These are phyloP conservation scores for Rhodamnia rubescens DNA, from an alignment of 345 rosid species.

Conservation along the genomic window DNA sequence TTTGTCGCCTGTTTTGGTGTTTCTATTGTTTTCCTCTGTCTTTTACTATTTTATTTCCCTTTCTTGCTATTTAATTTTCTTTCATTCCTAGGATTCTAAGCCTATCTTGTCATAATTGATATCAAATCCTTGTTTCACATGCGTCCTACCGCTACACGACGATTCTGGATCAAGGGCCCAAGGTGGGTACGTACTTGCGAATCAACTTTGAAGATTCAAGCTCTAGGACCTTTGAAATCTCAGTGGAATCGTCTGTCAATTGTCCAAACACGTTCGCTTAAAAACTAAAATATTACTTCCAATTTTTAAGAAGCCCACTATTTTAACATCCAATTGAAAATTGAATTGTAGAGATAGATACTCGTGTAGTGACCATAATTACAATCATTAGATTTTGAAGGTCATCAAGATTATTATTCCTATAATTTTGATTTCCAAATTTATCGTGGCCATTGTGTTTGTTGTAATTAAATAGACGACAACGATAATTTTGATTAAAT, in stretches of 20 bases:
- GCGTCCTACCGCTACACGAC: not conserved
- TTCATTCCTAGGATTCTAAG: too few relatives aligned
- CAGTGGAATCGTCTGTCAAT: not conserved
- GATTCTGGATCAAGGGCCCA: not conserved
- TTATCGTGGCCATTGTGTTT: not conserved
- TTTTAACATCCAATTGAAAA: not conserved
- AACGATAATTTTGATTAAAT: not conserved
- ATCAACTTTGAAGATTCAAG: not conserved
- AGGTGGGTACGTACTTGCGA: not conserved
- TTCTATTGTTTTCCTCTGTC: too few relatives aligned
- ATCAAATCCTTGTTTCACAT: not conserved
- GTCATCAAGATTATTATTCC: not conserved
- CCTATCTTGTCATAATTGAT: not conserved
- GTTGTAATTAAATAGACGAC: not conserved
- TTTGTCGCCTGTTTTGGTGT: too few relatives aligned
- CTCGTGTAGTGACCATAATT: not conserved
- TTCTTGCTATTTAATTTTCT: too few relatives aligned
- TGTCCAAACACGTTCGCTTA: not conserved
- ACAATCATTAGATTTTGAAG: not conserved
- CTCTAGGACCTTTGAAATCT: not conserved
- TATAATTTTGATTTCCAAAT: not conserved
- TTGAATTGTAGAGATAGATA: not conserved
- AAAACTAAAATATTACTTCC: not conserved
- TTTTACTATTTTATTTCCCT: too few relatives aligned
- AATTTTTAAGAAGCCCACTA: not conserved